phyloP scores from a whole-genome alignment of 768 basidiomycete genomes.

The Russula dissimulans region DNA sequence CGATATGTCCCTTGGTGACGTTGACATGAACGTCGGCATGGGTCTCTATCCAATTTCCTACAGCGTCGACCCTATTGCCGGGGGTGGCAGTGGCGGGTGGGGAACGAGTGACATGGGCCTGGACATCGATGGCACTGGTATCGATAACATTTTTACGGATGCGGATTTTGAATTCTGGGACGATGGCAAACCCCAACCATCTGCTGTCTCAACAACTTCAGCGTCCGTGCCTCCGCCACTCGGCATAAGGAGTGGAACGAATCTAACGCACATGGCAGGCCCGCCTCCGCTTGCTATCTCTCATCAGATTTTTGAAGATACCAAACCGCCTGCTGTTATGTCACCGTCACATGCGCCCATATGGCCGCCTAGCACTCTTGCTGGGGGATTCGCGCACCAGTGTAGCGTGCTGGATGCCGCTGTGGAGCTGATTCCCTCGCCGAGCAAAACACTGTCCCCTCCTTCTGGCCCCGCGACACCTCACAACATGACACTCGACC shows the following conservation, averaged over 20 bases:
- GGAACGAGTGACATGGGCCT: slow-evolving; percentile 21
- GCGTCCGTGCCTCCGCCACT: slow-evolving; percentile 20
- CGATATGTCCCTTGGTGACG: slow-evolving; percentile 14
- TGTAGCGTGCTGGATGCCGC: slow-evolving; percentile 23
- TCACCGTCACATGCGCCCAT: slow-evolving; percentile 26
- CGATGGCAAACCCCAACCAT: slow-evolving; percentile 31
- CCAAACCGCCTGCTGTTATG: slow-evolving; percentile 22
- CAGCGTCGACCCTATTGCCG: slow-evolving; percentile 33
- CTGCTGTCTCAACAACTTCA: slow-evolving; percentile 22
- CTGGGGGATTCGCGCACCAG: slow-evolving; percentile 5
- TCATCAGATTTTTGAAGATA: slow-evolving; percentile 27
- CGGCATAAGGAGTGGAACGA: slow-evolving; percentile 9
- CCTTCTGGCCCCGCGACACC: slow-evolving; percentile 13
- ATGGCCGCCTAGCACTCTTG: slow-evolving; percentile 24
- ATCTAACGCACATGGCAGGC: slow-evolving; percentile 27
- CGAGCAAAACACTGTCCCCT: slow-evolving; percentile 39
- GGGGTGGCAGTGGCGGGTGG: slow-evolving; percentile 24
- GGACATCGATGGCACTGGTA: slow-evolving; percentile 24
- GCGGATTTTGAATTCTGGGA: slow-evolving; percentile 90
- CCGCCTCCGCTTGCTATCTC: slow-evolving; percentile 30
- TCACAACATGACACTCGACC: slow-evolving; percentile 1
- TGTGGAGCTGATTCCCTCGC: slow-evolving; percentile 42
- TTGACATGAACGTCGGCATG: slow-evolving; percentile 27
- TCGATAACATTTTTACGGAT: slow-evolving; percentile 52
- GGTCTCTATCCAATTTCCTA: slow-evolving; percentile 36